Evolutionary conservation across 345 rosid species (phyloP), one percentile per base, ranked within the genome.

Genomic region (Moringa oleifera): DNA sequence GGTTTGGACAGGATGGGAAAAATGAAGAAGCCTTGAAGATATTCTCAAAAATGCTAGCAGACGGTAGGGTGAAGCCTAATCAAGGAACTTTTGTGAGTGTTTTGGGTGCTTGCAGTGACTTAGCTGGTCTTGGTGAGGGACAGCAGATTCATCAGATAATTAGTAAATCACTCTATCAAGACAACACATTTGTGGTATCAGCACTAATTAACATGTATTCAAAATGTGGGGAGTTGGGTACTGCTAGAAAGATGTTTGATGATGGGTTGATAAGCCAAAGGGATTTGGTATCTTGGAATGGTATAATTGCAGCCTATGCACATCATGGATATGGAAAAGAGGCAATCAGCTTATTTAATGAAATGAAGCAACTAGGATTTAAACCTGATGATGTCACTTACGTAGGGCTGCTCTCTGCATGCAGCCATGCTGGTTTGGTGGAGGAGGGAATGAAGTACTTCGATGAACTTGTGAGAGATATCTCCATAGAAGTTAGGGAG

Each of bases 121-220:
- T 73, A 20, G 90, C 90, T 25, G 86, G 88, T 57, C 80, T 79
- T 28, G 60, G 78, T 51, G 90, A 88, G 68, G 96, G 96, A 61
- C 85, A 76, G 23, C 96, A 82, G 79, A 69, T 88, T 67, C 92
- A 88, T 70, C 85, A 84, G 73, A 66, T 73, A 61, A 74, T 84
- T 53, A 72, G 65, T 47, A 89, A 88, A 80, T 84, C 84, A 18
- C 56, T 75, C n/a, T 71, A 82, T 70, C 85, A 73, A 61, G 71
- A 66, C 58, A 60, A 68, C 51, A 63, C 81, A 53, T 53, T 76
- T 64, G 83, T 89, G 58, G 79, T 58, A 45, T 81, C 90, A 0
- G 90, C 92, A 37, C 80, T 89, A 68, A 76, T 84, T 56, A 83
- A 84, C 74, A 88, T 86, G 96, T 88, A 88, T 68, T 85, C 90